phyloP scores from a whole-genome alignment of 768 basidiomycete genomes.

The Collybia nuda region DNA sequence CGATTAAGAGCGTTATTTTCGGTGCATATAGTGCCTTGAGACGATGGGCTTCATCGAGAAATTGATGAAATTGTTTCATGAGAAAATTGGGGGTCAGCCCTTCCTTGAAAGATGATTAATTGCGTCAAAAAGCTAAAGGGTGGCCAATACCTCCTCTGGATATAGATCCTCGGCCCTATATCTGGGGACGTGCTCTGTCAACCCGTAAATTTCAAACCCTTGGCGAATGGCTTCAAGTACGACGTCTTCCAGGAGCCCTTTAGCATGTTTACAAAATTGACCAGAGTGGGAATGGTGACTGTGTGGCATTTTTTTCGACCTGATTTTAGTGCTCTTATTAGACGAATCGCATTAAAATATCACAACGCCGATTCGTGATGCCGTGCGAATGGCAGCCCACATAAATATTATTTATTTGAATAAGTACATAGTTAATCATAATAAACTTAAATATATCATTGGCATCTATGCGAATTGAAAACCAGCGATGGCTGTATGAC shows the following conservation, averaged over 20 bases:
- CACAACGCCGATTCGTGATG: too few relatives aligned
- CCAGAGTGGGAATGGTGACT: constrained; percentile 93
- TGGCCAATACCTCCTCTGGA: constrained; percentile 83
- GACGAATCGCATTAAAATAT: too few relatives aligned
- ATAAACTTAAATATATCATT: too few relatives aligned
- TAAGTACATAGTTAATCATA: too few relatives aligned
- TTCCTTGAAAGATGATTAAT: constrained; percentile 38
- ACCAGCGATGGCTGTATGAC: too few relatives aligned
- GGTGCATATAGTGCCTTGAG: constrained; percentile 62
- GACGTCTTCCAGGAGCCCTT: constrained; percentile 77
- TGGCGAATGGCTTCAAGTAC: constrained; percentile 77
- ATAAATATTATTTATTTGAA: too few relatives aligned
- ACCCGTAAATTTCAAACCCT: constrained; percentile 79
- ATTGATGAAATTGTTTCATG: constrained; percentile 63
- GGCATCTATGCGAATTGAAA: too few relatives aligned
- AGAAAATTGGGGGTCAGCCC: constrained; percentile 54
- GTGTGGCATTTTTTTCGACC: constrained; percentile 44
- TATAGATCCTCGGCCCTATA: constrained; percentile 83
- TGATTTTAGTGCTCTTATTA: too few relatives aligned
- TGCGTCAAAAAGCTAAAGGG: constrained; percentile 1
- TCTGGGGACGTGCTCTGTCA: constrained; percentile 93
- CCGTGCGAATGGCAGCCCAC: too few relatives aligned
- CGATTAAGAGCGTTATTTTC: constrained; percentile 78
- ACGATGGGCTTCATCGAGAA: constrained; percentile 77
- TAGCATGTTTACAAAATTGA: constrained; percentile 90